Conservation (phyloP, 768 basidiomycete species). For the Cystoderma amianthinum region DNA sequence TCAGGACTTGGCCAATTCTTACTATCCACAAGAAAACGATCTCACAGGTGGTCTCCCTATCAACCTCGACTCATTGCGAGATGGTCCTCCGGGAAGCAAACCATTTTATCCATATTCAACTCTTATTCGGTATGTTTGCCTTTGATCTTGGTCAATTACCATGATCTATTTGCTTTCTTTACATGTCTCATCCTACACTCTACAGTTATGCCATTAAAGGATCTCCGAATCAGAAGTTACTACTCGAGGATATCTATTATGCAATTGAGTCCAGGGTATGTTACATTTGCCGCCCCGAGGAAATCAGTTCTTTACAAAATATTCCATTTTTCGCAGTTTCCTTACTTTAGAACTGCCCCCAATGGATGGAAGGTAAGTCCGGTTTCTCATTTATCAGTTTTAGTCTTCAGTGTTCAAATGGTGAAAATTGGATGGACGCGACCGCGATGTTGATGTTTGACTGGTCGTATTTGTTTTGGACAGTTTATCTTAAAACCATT, state of each 20-base stretch:
- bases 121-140: slow-evolving; percentile 71
- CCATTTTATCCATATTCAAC: slow-evolving; percentile 91
- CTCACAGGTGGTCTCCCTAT: slow-evolving; percentile 80
- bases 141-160: no score
- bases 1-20: slow-evolving; percentile 54
- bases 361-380: slow-evolving; percentile 85
- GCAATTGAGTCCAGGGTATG: slow-evolving; percentile 83
- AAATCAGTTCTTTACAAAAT: slow-evolving; percentile 8
- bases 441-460: slow-evolving; percentile 62
- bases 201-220: slow-evolving; percentile 91
- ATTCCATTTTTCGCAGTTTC: slow-evolving; percentile 67
- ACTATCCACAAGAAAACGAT: slow-evolving; percentile 73
- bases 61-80: slow-evolving; percentile 80
- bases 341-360: slow-evolving; percentile 82
- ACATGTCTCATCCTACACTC: no score
- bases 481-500: slow-evolving; percentile 26
- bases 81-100: slow-evolving; percentile 84
- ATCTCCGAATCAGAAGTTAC: slow-evolving; percentile 78
- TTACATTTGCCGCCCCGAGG: slow-evolving; percentile 10
- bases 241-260: slow-evolving; percentile 88
- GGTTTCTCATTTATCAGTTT: slow-evolving; percentile 4
- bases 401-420: slow-evolving; percentile 8
- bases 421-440: slow-evolving; percentile 31
- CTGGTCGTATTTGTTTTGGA: slow-evolving; percentile 55
- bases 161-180: no score